These are phyloP conservation scores for Yarrowia yakushimensis DNA, from an alignment of 805 yeast species.

Conservation along the genomic window DNA sequence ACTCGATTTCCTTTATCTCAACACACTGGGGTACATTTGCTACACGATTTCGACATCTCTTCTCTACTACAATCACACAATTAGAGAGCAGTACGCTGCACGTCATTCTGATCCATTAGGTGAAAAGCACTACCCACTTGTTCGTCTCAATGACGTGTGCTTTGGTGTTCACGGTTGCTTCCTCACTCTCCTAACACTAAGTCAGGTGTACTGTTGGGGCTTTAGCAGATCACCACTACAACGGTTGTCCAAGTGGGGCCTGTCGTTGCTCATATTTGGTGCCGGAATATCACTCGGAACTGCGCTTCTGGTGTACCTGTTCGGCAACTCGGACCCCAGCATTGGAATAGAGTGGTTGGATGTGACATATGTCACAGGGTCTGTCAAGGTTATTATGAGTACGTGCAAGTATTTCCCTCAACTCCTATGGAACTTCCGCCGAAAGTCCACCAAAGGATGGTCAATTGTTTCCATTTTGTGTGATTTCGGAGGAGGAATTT, in stretches of 20 bases:
- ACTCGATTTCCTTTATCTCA: slow-evolving; percentile 39
- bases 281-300: slow-evolving; percentile 30
- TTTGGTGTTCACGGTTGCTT: slow-evolving; percentile 47
- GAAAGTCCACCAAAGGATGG: slow-evolving; percentile 48
- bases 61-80: slow-evolving; percentile 37
- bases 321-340: background rate
- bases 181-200: slow-evolving; percentile 38
- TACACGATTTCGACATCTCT: slow-evolving; percentile 37
- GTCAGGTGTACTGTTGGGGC: slow-evolving; percentile 41
- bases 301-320: slow-evolving; percentile 31
- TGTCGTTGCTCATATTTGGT: slow-evolving; percentile 29
- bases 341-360: slow-evolving; percentile 35
- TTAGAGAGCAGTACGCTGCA: slow-evolving; percentile 39
- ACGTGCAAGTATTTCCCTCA: slow-evolving; percentile 50
- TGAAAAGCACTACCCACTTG: slow-evolving; percentile 38
- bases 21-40: slow-evolving; percentile 39
- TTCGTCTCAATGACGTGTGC: slow-evolving; percentile 45
- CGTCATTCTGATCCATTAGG: slow-evolving; percentile 29
- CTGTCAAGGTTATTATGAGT: slow-evolving; percentile 46
- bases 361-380: slow-evolving; percentile 44
- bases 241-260: slow-evolving; percentile 33
- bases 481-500: slow-evolving; percentile 45
- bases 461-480: slow-evolving; percentile 42
- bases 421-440: slow-evolving; percentile 42
- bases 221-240: slow-evolving; percentile 38